phyloP scores from a whole-genome alignment of 148 eudicot genomes.

The Amaranthus hypochondriacus region DNA sequence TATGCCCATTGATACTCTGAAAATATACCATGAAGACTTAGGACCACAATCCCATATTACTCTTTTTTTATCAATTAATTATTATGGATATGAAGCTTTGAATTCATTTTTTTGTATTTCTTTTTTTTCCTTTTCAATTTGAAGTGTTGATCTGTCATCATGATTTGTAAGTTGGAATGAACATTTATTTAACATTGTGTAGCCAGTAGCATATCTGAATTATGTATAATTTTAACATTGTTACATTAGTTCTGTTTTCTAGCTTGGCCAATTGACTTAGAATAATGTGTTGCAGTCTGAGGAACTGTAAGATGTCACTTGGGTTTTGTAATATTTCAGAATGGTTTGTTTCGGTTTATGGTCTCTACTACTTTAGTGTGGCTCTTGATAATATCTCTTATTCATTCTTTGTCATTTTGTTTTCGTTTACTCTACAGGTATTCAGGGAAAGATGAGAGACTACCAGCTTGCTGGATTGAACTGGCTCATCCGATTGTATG shows the following conservation, averaged over 20 bases:
- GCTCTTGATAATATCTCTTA: background rate
- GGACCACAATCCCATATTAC: too few relatives aligned
- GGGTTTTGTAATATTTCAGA: too few relatives aligned
- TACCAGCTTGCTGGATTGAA: constrained; percentile 98
- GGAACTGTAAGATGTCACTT: background rate
- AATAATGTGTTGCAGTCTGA: background rate
- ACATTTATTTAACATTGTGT: background rate
- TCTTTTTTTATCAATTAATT: too few relatives aligned
- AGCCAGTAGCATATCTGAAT: too few relatives aligned
- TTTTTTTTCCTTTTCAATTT: background rate
- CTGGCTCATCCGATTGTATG: constrained; percentile 93
- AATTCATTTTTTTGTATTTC: background rate
- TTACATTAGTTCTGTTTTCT: background rate
- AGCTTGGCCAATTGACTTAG: background rate
- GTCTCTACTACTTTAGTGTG: background rate
- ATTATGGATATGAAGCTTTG: background rate
- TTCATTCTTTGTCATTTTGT: background rate
- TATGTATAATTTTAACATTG: background rate
- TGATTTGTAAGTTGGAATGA: background rate
- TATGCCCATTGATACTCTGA: too few relatives aligned
- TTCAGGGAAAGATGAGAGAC: constrained; percentile 98
- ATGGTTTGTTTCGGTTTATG: too few relatives aligned
- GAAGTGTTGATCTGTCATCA: background rate
- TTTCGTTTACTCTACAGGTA: constrained; percentile 44
- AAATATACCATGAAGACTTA: too few relatives aligned